Evolutionary conservation across 306 rosid genomes (phyloP), one percentile per base, ranked within the genome.

Genomic region (Ziziphus jujuba): DNA sequence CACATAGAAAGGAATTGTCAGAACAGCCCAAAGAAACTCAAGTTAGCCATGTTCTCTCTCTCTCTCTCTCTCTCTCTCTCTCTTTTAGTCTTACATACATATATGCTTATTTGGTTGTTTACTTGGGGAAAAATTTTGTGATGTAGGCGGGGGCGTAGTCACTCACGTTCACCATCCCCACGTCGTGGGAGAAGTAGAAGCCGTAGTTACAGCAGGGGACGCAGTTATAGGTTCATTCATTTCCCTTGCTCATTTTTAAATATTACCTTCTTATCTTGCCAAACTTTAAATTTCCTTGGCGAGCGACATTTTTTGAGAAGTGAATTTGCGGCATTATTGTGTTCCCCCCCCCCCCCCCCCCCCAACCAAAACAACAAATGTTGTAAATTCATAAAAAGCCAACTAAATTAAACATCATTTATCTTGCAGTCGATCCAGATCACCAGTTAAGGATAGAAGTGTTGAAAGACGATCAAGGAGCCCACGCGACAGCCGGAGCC

Each of bases 161-260:
- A 55, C 28, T 84, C 88, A 4, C 75, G 79, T 3, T 84, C 85
- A 3, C 86, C 66, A 20, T 68, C 73, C 58, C 86, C 89, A 43
- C 81, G 74, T 13, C 86, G 66, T 45, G 89, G 78, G 31, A 75
- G 84, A 73, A 84, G 86, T 74, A 78, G 71, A 55, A 83, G 87
- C 59, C 88, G 71, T n/a, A 81, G 89, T 62, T 78, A 84, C 73
- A 81, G 84, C 80, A 72, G 89, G 75, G 89, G 59, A 14, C 86
- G 59, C 33, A 84, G 89, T 69, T 78, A 75, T 70, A 84, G 89
- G 89, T 83, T 17, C 20, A 19, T 50, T 16, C 45, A 38, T 38
- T 3, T 38, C 44, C 11, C 11, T 2, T 11, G 12, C 44, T 38
- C 44, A 38, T 7, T 38, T 38, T 11, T 5, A 38, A 38, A 5